These are phyloP conservation scores for Ciborinia camelliae DNA, from an alignment of 2,329 filamentous ascomycete species.

Conservation along the genomic window DNA sequence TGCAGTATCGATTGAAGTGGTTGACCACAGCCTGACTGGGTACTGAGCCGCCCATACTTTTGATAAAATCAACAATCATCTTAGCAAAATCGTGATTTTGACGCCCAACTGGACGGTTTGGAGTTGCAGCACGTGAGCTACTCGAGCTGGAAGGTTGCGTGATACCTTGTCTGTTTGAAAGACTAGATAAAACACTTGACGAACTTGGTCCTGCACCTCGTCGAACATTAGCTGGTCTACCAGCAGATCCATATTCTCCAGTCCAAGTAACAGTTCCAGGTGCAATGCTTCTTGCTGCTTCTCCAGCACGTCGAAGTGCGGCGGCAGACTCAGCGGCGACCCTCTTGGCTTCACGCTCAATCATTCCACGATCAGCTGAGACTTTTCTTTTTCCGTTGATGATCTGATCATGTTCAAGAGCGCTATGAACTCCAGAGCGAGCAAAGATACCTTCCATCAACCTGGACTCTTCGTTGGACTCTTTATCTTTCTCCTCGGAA, in stretches of 20 bases:
- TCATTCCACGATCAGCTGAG: constrained; percentile 71
- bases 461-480: constrained; percentile 60
- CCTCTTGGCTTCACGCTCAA: constrained; percentile 76
- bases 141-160: constrained; percentile 40
- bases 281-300: constrained; percentile 68
- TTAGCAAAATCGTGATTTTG: constrained; percentile 60
- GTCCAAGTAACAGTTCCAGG: constrained; percentile 94
- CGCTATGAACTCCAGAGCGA: constrained; percentile 80
- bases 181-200: constrained; percentile 52
- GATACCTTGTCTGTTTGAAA: constrained; percentile 52
- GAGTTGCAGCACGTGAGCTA: constrained; percentile 48
- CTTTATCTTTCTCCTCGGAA: constrained; percentile 40
- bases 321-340: constrained; percentile 75
- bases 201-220: constrained; percentile 51
- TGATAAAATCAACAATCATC: constrained; percentile 76
- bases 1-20: constrained; percentile 81
- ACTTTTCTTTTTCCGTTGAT: constrained; percentile 71
- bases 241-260: constrained; percentile 74
- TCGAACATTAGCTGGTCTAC: constrained; percentile 56
- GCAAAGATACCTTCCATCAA: constrained; percentile 89
- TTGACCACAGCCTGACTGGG: constrained; percentile 84
- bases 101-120: constrained; percentile 40
- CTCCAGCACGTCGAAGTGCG: constrained; percentile 68
- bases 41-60: constrained; percentile 71
- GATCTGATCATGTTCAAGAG: constrained; percentile 89